Base-by-base conservation (phyloP, 305 asterid species). In the Ajuga reptans region DNA sequence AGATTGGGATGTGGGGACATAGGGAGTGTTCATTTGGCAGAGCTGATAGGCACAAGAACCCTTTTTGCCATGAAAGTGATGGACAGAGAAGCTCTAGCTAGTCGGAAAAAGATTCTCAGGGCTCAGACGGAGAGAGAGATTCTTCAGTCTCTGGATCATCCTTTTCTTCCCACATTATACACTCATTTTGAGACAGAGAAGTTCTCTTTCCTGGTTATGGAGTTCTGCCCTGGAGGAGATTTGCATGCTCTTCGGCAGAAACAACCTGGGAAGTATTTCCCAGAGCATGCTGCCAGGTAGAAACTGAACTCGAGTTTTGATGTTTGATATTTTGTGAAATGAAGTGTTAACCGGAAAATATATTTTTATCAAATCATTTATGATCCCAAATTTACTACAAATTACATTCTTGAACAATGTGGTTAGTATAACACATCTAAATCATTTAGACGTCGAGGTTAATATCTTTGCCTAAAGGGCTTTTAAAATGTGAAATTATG, bases 201-300 rank as follows among this genome's bases (percentile, higher is more conserved):
- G 36, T 72, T 79, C 55, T 79, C 86, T 2, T 84, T 81, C 57
- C 61, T 84, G 72, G 88, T 81, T 9, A 84, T 84, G 84, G 88
- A 84, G 74, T 81, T 79, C 33, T 84, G 88, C 68, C 84, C 88
- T 0, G 88, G 88, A 0, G 88, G 88, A 41, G 88, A 84, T 60
- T 69, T 84, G 77, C 88, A 84, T 15, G 82, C 88, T 0, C 86
- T 84, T 9, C 5, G 88, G 55, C 88, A 84, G 76, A 84, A 80
- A 73, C 86, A 81, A 37, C 83, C 86, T 0, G 88, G 88, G 24
- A 84, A 84, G 76, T 84, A 61, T 31, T 84, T 84, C 57, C 86
- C 88, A 0, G 88, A 84, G 80, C 86, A 79, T 7, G 88, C 88
- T 21, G 88, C 88, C 33, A 84, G 88, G 88, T 84, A 67, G 41